Base-by-base conservation (phyloP, 2,329 filamentous ascomycete genomes). In the Penicillium rolfsii region DNA sequence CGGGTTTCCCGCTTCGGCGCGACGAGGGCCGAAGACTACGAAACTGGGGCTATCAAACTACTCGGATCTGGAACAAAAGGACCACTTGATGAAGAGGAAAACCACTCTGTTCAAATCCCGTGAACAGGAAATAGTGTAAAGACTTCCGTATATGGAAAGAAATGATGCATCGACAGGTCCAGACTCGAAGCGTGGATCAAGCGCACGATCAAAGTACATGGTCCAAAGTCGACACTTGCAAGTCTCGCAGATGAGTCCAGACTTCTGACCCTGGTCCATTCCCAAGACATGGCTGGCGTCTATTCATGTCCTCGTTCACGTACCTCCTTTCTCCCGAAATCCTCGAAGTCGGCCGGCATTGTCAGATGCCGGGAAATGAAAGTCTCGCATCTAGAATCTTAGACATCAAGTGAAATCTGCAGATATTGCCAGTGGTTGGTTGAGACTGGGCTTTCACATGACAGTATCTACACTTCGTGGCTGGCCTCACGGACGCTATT, bases 201-300 rank as follows among this genome's bases (percentile, higher is more conserved):
- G 30, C 48, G 36, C 26, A 33, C 48, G 30, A 52, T 16, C 19
- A 33, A 19, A 30, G 19, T 35, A 14, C 54, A 14, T 12, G 26
- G 19, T 24, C 45, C 30, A 9, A 8, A 7, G 30, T 33, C 28
- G 28, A 5, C 19, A 16, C 38, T 5, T 7, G 4, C 28, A 8
- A 33, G 5, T 41, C 40, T 9, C 22, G 8, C 8, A 4, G n/a
- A 22, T 11, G 40, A 43, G 40, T 43, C 40, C 40, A 43, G 40
- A 3, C 40, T 4, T 22, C 12, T 11, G 19, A 12, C 24, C 40
- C 9, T 43, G 24, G 26, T 28, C 28, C 22, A 19, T 11, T 22
- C 30, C 48, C 48, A 48, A 58, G 40, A 57, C 55, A 48, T 48
- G 45, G 45, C 45, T 48, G 45, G 45, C 33, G 26, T 24, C 26